Conservation (phyloP, 2,329 filamentous ascomycete species). For the Dothistroma pini region DNA sequence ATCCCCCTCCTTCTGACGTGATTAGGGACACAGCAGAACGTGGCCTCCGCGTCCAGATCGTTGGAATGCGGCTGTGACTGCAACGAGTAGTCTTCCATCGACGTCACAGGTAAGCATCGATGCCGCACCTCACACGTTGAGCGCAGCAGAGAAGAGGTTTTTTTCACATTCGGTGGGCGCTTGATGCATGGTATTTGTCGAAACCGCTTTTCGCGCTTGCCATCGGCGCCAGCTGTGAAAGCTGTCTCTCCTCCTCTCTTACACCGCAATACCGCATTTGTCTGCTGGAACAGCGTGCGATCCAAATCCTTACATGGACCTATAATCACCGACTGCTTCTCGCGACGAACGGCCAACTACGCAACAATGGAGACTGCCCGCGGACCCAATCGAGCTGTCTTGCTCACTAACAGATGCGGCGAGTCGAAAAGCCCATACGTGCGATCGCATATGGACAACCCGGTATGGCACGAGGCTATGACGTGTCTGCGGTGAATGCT, state of each 20-base stretch:
- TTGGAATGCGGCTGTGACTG: neutral
- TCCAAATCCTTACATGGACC: neutral
- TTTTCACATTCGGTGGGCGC: neutral
- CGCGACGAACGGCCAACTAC: neutral
- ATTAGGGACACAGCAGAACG: neutral
- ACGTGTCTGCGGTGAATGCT: neutral
- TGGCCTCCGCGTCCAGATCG: neutral
- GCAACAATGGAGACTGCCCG: slow-evolving; percentile 21
- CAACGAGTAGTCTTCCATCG: neutral
- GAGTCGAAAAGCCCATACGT: slow-evolving; percentile 67
- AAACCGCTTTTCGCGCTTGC: neutral
- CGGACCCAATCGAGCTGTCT: slow-evolving; percentile 21
- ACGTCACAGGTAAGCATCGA: neutral
- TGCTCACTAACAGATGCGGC: slow-evolving; percentile 51
- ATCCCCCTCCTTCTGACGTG: neutral
- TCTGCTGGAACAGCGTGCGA: neutral
- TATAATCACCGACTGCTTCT: neutral
- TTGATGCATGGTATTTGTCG: neutral
- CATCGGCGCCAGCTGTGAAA: neutral
- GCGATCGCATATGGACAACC: slow-evolving; percentile 71
- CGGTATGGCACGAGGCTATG: slow-evolving; percentile 28
- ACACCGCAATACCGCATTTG: neutral
- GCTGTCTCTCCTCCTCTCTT: neutral
- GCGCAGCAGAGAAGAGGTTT: neutral
- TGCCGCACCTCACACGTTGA: neutral